These are phyloP conservation scores for Ichthyophthirius multifiliis DNA, from an alignment of 169 alveolate species.

Conservation along the genomic window DNA sequence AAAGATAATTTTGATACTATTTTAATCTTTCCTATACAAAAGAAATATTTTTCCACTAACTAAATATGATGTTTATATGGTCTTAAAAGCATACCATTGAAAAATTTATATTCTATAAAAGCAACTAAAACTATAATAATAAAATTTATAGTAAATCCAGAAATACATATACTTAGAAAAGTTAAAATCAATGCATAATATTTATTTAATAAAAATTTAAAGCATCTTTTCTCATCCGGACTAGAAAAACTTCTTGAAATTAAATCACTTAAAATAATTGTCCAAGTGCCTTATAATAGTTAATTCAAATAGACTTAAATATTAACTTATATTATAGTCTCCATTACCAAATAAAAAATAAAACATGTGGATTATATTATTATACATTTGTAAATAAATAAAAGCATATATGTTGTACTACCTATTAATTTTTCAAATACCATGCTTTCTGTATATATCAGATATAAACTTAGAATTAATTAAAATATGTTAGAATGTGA, in stretches of 20 bases:
- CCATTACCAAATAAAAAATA: neutral
- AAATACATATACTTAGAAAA: neutral
- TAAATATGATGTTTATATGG: neutral
- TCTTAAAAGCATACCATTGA: neutral
- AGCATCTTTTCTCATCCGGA: neutral
- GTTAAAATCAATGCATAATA: neutral
- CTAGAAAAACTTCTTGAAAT: neutral
- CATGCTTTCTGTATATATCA: neutral
- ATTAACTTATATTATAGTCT: neutral
- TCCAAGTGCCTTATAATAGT: constrained; percentile 2
- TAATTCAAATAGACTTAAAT: neutral
- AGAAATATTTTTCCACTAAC: neutral
- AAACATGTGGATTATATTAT: neutral
- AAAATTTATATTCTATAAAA: neutral
- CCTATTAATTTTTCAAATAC: constrained; percentile 1
- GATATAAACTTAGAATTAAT: neutral
- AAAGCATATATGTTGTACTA: neutral
- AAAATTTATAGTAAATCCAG: neutral
- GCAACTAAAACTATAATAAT: neutral
- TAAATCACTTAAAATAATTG: neutral
- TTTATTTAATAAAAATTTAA: neutral
- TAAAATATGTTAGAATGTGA: neutral
- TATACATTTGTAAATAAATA: neutral
- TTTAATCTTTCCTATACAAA: neutral
- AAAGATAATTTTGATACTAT: neutral